Evolutionary conservation across 768 basidiomycete genomes (phyloP).

Genomic region (Neoboletus brunneissimus): DNA sequence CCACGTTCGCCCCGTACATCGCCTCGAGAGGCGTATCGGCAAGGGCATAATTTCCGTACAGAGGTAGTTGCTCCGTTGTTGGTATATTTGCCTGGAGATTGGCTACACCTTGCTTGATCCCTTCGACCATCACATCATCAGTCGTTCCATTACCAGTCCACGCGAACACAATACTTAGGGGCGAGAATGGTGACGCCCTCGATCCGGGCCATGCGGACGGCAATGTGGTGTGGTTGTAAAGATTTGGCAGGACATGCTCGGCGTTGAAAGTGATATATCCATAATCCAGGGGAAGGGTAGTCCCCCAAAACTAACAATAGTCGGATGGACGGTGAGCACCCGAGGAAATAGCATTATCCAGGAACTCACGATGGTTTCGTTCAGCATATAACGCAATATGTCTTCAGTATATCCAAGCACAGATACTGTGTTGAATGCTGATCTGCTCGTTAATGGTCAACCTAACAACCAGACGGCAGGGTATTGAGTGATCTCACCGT

Average conservation of each 20-base stretch:
- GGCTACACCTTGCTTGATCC: constrained; percentile 38
- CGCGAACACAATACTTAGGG: constrained; percentile 47
- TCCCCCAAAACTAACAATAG: constrained; percentile 43
- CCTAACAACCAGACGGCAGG: neutral
- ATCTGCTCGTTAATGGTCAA: constrained; percentile 13
- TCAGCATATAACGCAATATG: constrained; percentile 17
- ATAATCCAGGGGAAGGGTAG: constrained; percentile 31
- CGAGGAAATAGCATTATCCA: neutral
- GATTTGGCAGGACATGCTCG: constrained; percentile 47
- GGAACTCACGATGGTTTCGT: constrained; percentile 19
- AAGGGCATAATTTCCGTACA: constrained; percentile 64
- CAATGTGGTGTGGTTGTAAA: constrained; percentile 38
- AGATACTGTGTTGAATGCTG: constrained; percentile 24
- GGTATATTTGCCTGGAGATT: constrained; percentile 42
- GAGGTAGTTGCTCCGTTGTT: constrained; percentile 40
- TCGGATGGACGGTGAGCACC: neutral
- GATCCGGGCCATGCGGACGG: constrained; percentile 48
- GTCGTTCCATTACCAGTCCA: constrained; percentile 38
- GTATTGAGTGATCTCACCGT: constrained; percentile 19
- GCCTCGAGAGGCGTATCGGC: constrained; percentile 46
- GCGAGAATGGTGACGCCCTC: constrained; percentile 38
- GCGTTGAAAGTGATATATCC: constrained; percentile 46
- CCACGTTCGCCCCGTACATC: constrained; percentile 52
- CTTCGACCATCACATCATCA: constrained; percentile 42
- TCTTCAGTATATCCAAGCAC: constrained; percentile 19